These are phyloP conservation scores for Apophysomyces trapeziformis DNA, from an alignment of 371 early-diverging fungal genomes.

Conservation along the genomic window DNA sequence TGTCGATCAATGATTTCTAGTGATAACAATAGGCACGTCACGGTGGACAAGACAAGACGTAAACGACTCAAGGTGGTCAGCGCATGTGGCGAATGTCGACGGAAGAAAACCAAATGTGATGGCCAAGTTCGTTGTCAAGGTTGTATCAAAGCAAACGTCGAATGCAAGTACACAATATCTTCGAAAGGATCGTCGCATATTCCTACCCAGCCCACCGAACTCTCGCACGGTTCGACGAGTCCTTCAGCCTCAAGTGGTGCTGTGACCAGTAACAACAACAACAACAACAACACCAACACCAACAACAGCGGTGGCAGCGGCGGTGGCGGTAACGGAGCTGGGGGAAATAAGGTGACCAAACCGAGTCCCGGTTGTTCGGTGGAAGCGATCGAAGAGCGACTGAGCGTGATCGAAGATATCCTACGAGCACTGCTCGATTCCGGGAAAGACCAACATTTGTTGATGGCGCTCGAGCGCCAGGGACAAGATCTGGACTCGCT, in stretches of 20 bases:
- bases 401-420: slow-evolving; percentile 46
- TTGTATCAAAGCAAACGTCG: slow-evolving; percentile 43
- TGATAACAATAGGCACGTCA: slow-evolving; percentile 19
- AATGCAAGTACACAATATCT: slow-evolving; percentile 39
- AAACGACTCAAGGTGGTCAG: slow-evolving; percentile 46
- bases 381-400: slow-evolving; percentile 45
- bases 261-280: not conserved
- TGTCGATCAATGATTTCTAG: not conserved
- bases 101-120: slow-evolving; percentile 65
- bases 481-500: slow-evolving; percentile 11
- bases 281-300: not conserved
- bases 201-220: not conserved
- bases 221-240: slow-evolving; percentile 8
- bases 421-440: slow-evolving; percentile 29
- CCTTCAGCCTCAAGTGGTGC: not conserved
- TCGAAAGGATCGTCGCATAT: slow-evolving; percentile 14
- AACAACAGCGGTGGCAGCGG: not conserved
- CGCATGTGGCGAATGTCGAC: slow-evolving; percentile 60
- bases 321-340: slow-evolving; percentile 1
- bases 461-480: slow-evolving; percentile 12
- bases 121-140: slow-evolving; percentile 40
- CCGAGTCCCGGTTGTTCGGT: slow-evolving; percentile 19
- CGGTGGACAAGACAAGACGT: slow-evolving; percentile 41
- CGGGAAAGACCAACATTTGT: slow-evolving; percentile 6
- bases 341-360: not conserved